Evolutionary conservation across 192 early-diverging fungal species (phyloP).

Genomic region (Backusella morwellensis): DNA sequence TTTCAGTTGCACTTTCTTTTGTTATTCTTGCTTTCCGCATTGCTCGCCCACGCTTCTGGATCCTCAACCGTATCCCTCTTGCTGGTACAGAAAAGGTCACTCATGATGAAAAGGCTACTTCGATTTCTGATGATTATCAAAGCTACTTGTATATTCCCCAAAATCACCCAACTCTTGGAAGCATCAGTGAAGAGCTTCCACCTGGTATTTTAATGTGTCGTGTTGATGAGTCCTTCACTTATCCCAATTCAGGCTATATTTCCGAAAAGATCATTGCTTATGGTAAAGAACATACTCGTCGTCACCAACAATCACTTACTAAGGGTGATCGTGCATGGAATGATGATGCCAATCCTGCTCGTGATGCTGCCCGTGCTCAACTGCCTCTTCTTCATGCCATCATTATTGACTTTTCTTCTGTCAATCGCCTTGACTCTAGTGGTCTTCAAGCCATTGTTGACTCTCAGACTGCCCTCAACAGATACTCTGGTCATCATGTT

Average conservation of each 20-base stretch:
- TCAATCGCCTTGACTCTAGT: constrained; percentile 38
- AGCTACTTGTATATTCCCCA: constrained; percentile 32
- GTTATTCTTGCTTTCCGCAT: constrained; percentile 75
- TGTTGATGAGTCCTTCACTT: constrained; percentile 70
- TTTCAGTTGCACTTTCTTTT: constrained; percentile 66
- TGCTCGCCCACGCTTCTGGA: constrained; percentile 66
- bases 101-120: neutral
- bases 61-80: constrained; percentile 43
- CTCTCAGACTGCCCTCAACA: constrained; percentile 27
- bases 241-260: constrained; percentile 70
- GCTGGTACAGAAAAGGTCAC: neutral
- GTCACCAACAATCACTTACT: neutral
- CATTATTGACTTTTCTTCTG: constrained; percentile 33
- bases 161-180: constrained; percentile 29
- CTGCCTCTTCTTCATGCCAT: constrained; percentile 33
- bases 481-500: constrained; percentile 32
- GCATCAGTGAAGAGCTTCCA: constrained; percentile 32
- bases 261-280: constrained; percentile 52
- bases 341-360: constrained; percentile 30
- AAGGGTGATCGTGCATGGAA: constrained; percentile 37
- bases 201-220: constrained; percentile 76
- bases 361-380: constrained; percentile 22
- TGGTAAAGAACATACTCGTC: constrained; percentile 24
- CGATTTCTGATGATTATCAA: neutral
- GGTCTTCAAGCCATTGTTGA: constrained; percentile 38